Evolutionary conservation across 768 basidiomycete genomes (phyloP), one percentile per base, ranked within the genome.

Genomic region (Piloderma croceum): DNA sequence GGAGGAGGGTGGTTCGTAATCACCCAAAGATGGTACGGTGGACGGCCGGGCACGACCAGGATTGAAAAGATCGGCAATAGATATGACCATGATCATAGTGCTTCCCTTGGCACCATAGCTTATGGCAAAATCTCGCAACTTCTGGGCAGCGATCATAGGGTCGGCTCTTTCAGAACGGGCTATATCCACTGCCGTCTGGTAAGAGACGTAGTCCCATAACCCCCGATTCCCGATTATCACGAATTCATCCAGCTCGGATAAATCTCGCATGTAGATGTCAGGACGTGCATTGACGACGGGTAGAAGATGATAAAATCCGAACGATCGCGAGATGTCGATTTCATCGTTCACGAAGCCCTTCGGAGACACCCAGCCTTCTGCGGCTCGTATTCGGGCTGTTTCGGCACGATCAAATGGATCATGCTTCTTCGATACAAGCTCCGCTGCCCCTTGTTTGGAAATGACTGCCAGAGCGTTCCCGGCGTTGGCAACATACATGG

Each of bases 61-160:
- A 31, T 64, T 64, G 67, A 92, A 88, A 23, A 93, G 67, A 54
- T 89, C 90, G 7, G 76, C 77, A 17, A 96, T 69, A 36, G 77
- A 77, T 50, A 98, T 78, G 24, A 97, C 91, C 94, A 98, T 98
- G 64, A 98, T 92, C 92, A 98, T 97, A 35, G 84, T 86, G 45
- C 82, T 88, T 11, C 89, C 90, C 40, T 87, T 81, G 13, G 92
- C 90, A 2, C 96, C 96, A 61, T 97, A 97, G 50, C 90, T 90
- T 56, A 99, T 89, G 6, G 96, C 91, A 47, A 97, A 88, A 59
- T 99, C 96, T 35, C 96, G 78, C 31, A 99, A 63, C 66, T 96
- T 98, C 67, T 97, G 93, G 1, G 96, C 90, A 4, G 96, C 96
- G 54, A 91, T 81, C 81, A 85, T 84, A 1, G 83, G 83, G 50